Evolutionary conservation across 805 yeast species (phyloP), one percentile per base, ranked within the genome.

Genomic region (Starmerella sirachaensis): DNA sequence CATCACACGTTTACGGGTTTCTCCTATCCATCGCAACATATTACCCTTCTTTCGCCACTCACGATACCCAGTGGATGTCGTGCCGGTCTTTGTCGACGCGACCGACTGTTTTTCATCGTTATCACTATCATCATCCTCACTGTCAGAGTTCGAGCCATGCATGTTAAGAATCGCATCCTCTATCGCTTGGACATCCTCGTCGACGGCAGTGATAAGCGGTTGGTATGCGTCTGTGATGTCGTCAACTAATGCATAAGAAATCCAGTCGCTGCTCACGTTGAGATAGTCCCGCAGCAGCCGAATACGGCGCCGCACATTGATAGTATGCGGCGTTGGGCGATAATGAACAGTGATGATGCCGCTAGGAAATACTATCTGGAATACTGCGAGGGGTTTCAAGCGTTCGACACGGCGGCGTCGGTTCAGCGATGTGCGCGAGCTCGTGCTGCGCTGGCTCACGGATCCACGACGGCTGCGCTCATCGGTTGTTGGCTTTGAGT

Each of bases 191-290:
- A 91, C 97, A 52, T 91, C 98, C 42, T 77, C 84, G 55, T 91
- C 97, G 36, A 91, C 86, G 32, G 88, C 73, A 41, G 83, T 93
- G 45, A 91, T 86, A 78, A 91, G 74, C 2, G 98, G 98, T 1
- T 93, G 97, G 65, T 83, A 91, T 0, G 93, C 93, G 65, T 91
- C 98, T 0, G 96, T 88, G 46, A 91, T 83, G 57, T 91, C 97
- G 63, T 91, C 98, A 50, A 91, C 83, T 46, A 91, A 62, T 0
- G 97, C 97, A 60, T 91, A 91, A 1, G 95, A 88, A 31, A 91
- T 78, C 98, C 98, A 91, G 58, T 91, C 97, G 0, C 96, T 75
- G 2, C 88, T 74, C 5, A 91, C 94, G 2, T 82, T 83, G 44
- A 91, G 64, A 54, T 86, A 88, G 56, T 91, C 98, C 44, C 78